Evolutionary conservation across 306 rosid genomes (phyloP).

Genomic region (Pterocarpus santalinus): DNA sequence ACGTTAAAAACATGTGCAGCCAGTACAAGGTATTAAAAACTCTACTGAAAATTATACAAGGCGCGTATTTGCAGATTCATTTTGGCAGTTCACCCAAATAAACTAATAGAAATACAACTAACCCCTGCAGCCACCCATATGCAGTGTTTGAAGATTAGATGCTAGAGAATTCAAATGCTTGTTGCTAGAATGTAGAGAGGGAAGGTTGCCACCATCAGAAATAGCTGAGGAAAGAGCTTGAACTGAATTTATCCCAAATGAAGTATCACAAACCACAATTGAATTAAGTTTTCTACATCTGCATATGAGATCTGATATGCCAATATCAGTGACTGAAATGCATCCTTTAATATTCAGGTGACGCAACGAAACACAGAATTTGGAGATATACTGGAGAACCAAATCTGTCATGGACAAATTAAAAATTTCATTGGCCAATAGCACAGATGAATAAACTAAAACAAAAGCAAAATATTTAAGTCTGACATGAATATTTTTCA

Average conservation of each 20-base stretch:
- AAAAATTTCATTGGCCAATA: conserved; percentile 9
- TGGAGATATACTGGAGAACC: conserved; percentile 66
- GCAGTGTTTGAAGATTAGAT: conserved; percentile 70
- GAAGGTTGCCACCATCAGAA: conserved; percentile 46
- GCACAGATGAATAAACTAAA: background rate
- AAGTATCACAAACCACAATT: conserved; percentile 71
- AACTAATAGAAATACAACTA: conserved; percentile 42
- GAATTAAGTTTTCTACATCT: conserved; percentile 63
- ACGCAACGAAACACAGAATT: conserved; percentile 59
- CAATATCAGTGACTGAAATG: conserved; percentile 71
- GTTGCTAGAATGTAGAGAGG: conserved; percentile 48
- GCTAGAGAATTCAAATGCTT: conserved; percentile 54
- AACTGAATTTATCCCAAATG: conserved; percentile 75
- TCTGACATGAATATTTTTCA: conserved; percentile 17
- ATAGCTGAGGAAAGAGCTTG: conserved; percentile 68
- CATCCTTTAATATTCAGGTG: conserved; percentile 83
- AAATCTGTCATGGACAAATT: conserved; percentile 61
- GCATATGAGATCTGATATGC: conserved; percentile 66
- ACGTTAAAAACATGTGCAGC: conserved; percentile 14
- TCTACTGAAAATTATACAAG: background rate
- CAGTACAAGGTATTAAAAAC: conserved; percentile 28
- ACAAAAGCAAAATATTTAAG: conserved; percentile 17
- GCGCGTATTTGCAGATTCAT: conserved; percentile 27
- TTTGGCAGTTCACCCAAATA: conserved; percentile 34
- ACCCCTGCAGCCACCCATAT: conserved; percentile 85